Evolutionary conservation across 2,329 filamentous ascomycete species (phyloP).

Genomic region (Neurospora crassa): DNA sequence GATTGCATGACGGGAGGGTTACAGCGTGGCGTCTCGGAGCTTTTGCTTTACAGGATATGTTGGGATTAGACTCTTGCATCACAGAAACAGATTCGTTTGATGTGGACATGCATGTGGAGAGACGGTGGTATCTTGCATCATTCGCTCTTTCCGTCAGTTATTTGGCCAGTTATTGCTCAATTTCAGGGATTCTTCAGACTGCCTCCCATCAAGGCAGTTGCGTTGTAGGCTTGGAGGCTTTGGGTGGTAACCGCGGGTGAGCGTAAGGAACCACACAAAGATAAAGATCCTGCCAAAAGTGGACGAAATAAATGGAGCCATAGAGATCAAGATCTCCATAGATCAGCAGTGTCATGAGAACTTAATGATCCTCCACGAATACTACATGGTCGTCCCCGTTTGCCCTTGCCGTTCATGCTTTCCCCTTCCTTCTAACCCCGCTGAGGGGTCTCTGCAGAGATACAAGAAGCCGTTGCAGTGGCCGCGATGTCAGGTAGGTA

Average conservation of each 20-base stretch:
- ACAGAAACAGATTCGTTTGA: not conserved
- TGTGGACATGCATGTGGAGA: not conserved
- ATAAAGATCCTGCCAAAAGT: no score
- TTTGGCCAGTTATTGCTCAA: not conserved
- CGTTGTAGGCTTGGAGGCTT: no score
- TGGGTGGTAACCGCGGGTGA: no score
- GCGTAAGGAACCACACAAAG: no score
- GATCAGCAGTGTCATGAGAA: no score
- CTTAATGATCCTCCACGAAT: no score
- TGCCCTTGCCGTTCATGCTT: not conserved
- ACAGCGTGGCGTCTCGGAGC: not conserved
- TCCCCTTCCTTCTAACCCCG: not conserved
- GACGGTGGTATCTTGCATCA: not conserved
- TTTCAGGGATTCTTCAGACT: not conserved
- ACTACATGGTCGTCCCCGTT: no score
- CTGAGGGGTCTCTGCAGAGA: not conserved
- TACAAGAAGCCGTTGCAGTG: not conserved
- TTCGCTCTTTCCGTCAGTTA: not conserved
- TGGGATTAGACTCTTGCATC: not conserved
- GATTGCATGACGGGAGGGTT: not conserved
- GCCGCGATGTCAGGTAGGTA: no score
- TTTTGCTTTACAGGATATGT: not conserved
- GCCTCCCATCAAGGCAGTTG: no score
- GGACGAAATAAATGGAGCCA: no score
- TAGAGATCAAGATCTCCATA: no score